Conservation (phyloP, 148 eudicot genomes). For the Spergularia bocconei region DNA sequence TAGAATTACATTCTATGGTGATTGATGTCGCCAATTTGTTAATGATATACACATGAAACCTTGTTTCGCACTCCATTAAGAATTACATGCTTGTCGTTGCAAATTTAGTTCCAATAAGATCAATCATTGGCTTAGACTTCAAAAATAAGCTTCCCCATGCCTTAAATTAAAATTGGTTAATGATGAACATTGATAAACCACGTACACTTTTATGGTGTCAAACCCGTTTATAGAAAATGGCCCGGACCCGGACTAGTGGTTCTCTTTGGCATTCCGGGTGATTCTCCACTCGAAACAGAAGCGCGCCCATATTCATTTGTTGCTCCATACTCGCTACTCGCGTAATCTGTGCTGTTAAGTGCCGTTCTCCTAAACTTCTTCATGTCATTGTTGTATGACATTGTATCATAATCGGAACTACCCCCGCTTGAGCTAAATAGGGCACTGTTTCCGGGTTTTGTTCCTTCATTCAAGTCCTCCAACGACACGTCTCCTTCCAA, state of each 20-base stretch:
- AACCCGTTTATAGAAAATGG: background rate
- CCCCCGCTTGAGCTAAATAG: conserved; percentile 27
- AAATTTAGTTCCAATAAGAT: too few relatives aligned
- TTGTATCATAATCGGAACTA: conserved; percentile 42
- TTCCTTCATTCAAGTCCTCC: conserved; percentile 51
- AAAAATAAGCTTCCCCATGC: too few relatives aligned
- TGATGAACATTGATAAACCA: too few relatives aligned
- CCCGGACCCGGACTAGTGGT: conserved; percentile 4
- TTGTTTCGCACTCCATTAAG: too few relatives aligned
- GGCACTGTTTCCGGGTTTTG: conserved; percentile 20
- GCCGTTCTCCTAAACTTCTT: conserved; percentile 28
- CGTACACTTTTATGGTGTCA: too few relatives aligned
- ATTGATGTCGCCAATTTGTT: too few relatives aligned
- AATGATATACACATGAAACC: too few relatives aligned
- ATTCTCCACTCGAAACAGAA: conserved; percentile 31
- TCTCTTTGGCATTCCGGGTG: conserved; percentile 3
- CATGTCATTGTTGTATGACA: conserved; percentile 32
- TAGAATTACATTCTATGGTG: too few relatives aligned
- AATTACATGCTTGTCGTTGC: too few relatives aligned
- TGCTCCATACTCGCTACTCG: conserved; percentile 50
- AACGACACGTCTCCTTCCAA: conserved; percentile 71
- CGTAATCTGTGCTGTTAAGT: conserved; percentile 47
- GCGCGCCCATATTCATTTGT: conserved; percentile 33
- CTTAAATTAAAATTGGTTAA: too few relatives aligned
- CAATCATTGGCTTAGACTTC: too few relatives aligned